Conservation (phyloP, 805 yeast species). For the Scheffersomyces lignosus region DNA sequence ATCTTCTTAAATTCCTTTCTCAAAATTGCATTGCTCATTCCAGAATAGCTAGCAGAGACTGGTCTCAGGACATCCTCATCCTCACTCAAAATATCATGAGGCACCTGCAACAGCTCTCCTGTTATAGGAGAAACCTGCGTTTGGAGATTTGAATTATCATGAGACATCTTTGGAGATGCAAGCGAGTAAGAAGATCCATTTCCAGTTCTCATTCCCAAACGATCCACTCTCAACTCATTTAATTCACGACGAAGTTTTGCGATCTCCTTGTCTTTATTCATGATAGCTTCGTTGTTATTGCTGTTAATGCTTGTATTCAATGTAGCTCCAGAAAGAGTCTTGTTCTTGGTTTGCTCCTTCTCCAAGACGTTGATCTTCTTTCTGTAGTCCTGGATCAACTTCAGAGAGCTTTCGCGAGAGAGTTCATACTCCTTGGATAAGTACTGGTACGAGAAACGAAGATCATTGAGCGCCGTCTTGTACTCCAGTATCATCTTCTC, state of each 20-base stretch:
- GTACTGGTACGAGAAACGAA: constrained; percentile 71
- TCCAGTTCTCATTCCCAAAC: constrained; percentile 31
- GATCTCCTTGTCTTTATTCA: constrained; percentile 39
- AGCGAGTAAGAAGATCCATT: constrained; percentile 1
- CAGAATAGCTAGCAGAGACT: constrained; percentile 18
- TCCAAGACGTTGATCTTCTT: constrained; percentile 52
- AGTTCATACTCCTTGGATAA: constrained; percentile 67
- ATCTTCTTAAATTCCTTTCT: constrained; percentile 69
- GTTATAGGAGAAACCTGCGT: constrained; percentile 9
- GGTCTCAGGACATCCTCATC: constrained; percentile 24
- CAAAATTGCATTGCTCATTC: constrained; percentile 53
- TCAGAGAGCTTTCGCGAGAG: constrained; percentile 56
- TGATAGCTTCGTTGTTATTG: constrained; percentile 5
- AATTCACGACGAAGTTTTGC: constrained; percentile 45
- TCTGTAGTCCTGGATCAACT: constrained; percentile 53
- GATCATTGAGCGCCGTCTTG: constrained; percentile 63
- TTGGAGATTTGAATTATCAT: constrained; percentile 6
- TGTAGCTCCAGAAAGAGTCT: neutral
- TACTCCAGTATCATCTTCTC: constrained; percentile 33
- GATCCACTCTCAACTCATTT: constrained; percentile 45
- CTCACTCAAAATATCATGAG: constrained; percentile 8
- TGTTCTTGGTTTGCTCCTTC: constrained; percentile 30
- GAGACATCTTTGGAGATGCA: constrained; percentile 5
- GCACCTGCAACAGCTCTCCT: constrained; percentile 8
- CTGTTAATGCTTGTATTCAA: neutral